These are phyloP conservation scores for Dryadomyces sulphureus DNA, from an alignment of 2,329 filamentous ascomycete genomes.

Conservation along the genomic window DNA sequence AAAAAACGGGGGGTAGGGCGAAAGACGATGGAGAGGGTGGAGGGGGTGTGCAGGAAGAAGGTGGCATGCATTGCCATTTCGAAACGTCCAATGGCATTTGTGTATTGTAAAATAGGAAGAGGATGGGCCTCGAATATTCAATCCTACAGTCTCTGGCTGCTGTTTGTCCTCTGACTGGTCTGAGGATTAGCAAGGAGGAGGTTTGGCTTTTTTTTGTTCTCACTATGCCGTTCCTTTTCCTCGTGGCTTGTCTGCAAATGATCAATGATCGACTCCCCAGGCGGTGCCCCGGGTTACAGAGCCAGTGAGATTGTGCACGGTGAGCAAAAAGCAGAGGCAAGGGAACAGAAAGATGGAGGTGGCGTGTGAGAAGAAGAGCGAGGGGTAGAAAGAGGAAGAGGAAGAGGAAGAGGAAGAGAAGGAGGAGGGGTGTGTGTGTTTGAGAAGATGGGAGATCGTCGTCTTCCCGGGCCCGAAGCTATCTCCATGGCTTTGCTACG, in stretches of 20 bases:
- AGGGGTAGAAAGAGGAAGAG: neutral
- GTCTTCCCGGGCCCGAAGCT: neutral
- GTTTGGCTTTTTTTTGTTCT: neutral
- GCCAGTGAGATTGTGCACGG: neutral
- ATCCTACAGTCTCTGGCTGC: too few species aligned
- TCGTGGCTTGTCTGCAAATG: neutral
- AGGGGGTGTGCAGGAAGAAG: too few species aligned
- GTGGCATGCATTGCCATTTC: too few species aligned
- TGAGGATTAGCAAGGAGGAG: too few species aligned
- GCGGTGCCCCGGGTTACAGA: neutral
- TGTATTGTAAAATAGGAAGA: too few species aligned
- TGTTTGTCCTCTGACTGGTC: too few species aligned
- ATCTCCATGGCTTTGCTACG: neutral
- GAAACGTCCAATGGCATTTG: too few species aligned
- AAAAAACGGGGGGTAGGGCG: too few species aligned
- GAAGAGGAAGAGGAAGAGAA: neutral
- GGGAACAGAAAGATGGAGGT: neutral
- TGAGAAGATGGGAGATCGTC: neutral
- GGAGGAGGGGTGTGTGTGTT: neutral
- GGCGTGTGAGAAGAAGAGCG: too few species aligned
- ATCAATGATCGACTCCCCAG: neutral
- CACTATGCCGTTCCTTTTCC: too few species aligned
- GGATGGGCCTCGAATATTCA: too few species aligned
- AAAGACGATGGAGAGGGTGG: too few species aligned
- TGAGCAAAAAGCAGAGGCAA: neutral